Evolutionary conservation across 106 monocot genomes (phyloP).

Genomic region (Narthecium ossifragum): DNA sequence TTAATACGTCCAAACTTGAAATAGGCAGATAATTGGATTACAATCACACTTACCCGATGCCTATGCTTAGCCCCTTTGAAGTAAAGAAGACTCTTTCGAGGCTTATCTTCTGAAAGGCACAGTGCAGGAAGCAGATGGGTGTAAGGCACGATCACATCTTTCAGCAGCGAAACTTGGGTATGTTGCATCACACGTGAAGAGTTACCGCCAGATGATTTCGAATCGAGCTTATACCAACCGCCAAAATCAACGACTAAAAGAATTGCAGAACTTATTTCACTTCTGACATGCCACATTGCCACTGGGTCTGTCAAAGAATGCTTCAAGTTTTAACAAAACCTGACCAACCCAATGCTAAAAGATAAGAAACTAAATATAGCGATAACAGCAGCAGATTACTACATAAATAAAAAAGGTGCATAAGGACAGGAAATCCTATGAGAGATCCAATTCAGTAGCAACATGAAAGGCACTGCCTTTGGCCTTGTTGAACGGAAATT

Average conservation of each 20-base stretch:
- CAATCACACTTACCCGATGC: constrained; percentile 58
- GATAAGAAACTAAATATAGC: constrained; percentile 41
- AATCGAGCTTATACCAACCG: constrained; percentile 89
- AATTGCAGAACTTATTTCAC: constrained; percentile 73
- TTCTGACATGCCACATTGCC: constrained; percentile 95
- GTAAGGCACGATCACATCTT: constrained; percentile 93
- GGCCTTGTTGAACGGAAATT: too few relatives aligned
- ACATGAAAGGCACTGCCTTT: too few relatives aligned
- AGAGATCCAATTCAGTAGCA: too few relatives aligned
- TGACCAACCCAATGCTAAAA: constrained; percentile 49
- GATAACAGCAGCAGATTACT: not conserved
- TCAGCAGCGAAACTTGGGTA: constrained; percentile 81
- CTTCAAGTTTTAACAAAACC: constrained; percentile 77
- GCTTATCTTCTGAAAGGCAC: constrained; percentile 44
- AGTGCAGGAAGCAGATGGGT: constrained; percentile 76
- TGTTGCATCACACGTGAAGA: constrained; percentile 63
- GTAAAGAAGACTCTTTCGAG: constrained; percentile 66
- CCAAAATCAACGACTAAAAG: constrained; percentile 97
- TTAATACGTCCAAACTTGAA: too few relatives aligned
- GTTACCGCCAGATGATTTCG: constrained; percentile 41
- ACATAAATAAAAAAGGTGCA: not conserved
- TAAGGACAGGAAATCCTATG: too few relatives aligned
- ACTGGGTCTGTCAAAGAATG: constrained; percentile 97
- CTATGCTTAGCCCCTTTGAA: constrained; percentile 94
- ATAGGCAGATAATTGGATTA: not conserved